Evolutionary conservation across 768 basidiomycete species (phyloP).

Genomic region (Pulveroboletus frians): DNA sequence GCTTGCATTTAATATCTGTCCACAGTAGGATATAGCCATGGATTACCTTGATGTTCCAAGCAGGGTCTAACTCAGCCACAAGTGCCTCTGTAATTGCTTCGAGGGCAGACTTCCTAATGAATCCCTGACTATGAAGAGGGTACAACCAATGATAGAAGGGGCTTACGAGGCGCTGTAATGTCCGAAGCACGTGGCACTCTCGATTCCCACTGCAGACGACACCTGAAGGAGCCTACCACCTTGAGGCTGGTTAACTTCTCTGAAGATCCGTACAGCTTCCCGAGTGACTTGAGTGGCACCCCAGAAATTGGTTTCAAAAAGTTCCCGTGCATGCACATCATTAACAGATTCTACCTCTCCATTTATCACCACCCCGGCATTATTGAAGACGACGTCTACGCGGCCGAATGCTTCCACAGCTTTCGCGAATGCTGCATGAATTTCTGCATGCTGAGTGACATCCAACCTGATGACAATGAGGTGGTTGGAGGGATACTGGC

Average conservation of each 20-base stretch:
- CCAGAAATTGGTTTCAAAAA: slow-evolving; percentile 39
- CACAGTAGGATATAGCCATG: neutral
- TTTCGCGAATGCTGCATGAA: slow-evolving; percentile 25
- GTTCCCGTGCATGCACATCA: slow-evolving; percentile 26
- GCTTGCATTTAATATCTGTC: neutral
- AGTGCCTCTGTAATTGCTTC: slow-evolving; percentile 27
- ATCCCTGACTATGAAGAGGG: neutral
- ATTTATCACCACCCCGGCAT: slow-evolving; percentile 27
- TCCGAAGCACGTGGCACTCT: slow-evolving; percentile 2
- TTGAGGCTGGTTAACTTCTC: slow-evolving; percentile 33
- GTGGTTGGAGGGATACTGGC: slow-evolving; percentile 16
- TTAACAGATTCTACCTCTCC: slow-evolving; percentile 34
- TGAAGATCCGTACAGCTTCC: slow-evolving; percentile 32
- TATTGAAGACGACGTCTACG: slow-evolving; percentile 37
- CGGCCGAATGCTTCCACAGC: slow-evolving; percentile 31
- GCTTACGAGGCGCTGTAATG: slow-evolving; percentile 28
- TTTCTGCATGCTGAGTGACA: slow-evolving; percentile 25
- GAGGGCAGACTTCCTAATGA: slow-evolving; percentile 19
- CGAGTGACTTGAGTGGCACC: slow-evolving; percentile 28
- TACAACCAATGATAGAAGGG: neutral
- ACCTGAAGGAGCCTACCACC: slow-evolving; percentile 36
- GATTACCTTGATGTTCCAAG: slow-evolving; percentile 21
- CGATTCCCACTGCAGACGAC: slow-evolving; percentile 26
- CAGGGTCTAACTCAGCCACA: slow-evolving; percentile 2
- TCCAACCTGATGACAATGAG: slow-evolving; percentile 28